Base-by-base conservation (phyloP, 345 rosid genomes). In the Schrenkiella parvula region DNA sequence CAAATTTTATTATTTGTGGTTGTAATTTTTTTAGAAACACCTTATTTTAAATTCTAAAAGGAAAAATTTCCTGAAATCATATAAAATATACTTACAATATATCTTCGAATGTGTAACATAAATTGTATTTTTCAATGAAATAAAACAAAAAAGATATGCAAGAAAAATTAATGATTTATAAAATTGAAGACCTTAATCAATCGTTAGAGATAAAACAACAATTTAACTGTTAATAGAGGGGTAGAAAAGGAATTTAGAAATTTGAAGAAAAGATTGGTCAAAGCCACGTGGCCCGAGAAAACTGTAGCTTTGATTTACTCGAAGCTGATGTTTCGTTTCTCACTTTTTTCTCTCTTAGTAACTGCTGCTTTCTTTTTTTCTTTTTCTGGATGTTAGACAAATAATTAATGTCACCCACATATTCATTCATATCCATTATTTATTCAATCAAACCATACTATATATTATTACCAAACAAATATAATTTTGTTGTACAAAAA, bases 281-380 rank as follows among this genome's bases (percentile, higher is more conserved):
- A 89, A 83, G 80, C 83, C 84, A 78, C 88, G 67, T 75, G 71
- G 80, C 92, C 92, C 96, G 82, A 87, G 96, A 86, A 84, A 85
- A 83, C 89, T 89, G 89, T 87, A 87, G 89, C 80, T 81, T 81
- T 71, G 55, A 79, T 84, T 74, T 70, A 73, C 78, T 78, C 92
- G 77, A 89, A 75, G 89, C 87, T 70, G 29, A 75, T 75, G 79
- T 55, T 69, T 68, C 79, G 61, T 77, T 63, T 42, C 59, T 70
- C 41, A 58, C 71, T 31, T 66, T 57, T 72, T 41, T 62, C 70
- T 57, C 31, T 59, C 78, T 44, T 52, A 58, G 77, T 58, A 66
- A 72, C 78, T 66, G 77, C 65, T 78, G 80, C 73, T 57, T 71
- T 71, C 48, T 22, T 21, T 51, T 72, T 31, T 15, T 22, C 21